Conservation (phyloP, 305 asterid genomes). For the Ilex paraguariensis region DNA sequence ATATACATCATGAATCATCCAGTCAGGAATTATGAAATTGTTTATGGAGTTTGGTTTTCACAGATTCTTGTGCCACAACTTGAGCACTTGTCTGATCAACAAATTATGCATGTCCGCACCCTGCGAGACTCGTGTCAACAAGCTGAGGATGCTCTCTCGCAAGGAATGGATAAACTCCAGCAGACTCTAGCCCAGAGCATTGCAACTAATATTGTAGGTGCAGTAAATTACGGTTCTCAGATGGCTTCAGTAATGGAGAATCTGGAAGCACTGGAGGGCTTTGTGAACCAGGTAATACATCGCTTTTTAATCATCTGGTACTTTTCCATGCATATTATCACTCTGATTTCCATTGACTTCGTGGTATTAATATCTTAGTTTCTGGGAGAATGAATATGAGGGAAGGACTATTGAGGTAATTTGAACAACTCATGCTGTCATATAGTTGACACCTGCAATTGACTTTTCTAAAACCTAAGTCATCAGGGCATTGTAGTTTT, state of each 20-base stretch:
- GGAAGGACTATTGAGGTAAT: background rate
- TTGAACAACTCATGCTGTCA: too few relatives aligned
- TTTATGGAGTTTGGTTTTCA: background rate
- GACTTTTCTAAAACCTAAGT: too few relatives aligned
- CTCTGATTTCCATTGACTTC: background rate
- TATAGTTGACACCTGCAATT: too few relatives aligned
- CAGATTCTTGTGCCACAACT: conserved; percentile 40
- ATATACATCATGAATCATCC: too few relatives aligned
- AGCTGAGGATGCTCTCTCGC: conserved; percentile 90
- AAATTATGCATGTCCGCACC: conserved; percentile 34
- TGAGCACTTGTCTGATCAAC: conserved; percentile 38
- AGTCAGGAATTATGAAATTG: too few relatives aligned
- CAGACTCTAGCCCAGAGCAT: conserved; percentile 75
- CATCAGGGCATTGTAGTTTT: too few relatives aligned
- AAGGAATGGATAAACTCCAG: conserved; percentile 90
- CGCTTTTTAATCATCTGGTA: background rate
- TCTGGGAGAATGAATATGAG: conserved; percentile 1
- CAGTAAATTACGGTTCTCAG: conserved; percentile 48
- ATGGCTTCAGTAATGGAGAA: conserved; percentile 59
- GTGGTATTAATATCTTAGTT: conserved; percentile 4
- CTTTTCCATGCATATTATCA: background rate
- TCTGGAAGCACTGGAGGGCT: conserved; percentile 66
- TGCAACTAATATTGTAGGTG: conserved; percentile 27
- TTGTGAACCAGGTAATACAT: conserved; percentile 60
- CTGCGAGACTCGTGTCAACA: conserved; percentile 77